phyloP scores from a whole-genome alignment of 345 rosid species.

The Raphanus sativus region DNA sequence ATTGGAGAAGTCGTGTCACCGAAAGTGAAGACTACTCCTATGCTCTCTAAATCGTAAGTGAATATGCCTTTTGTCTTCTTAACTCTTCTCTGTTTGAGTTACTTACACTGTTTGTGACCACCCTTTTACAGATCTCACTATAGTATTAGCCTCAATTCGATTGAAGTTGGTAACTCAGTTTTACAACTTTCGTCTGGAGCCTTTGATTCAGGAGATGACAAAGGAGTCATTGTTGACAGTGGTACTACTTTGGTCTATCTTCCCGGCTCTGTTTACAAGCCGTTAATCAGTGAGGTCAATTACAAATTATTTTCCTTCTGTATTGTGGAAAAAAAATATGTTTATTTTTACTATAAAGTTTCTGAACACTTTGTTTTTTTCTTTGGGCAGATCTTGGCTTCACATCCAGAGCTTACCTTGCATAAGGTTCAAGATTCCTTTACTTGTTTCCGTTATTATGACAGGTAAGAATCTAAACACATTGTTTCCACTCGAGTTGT shows the following conservation, averaged over 20 bases:
- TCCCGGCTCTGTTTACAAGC: slow-evolving; percentile 56
- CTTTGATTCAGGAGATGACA: slow-evolving; percentile 52
- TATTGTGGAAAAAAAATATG: not conserved
- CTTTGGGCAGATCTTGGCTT: slow-evolving; percentile 46
- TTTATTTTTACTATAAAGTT: not conserved
- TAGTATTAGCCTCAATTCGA: slow-evolving; percentile 63
- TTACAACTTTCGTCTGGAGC: slow-evolving; percentile 54
- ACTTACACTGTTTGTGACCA: not conserved
- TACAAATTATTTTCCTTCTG: not conserved
- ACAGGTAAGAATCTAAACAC: slow-evolving; percentile 50
- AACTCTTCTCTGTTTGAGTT: not conserved
- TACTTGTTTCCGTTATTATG: slow-evolving; percentile 55
- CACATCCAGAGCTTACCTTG: slow-evolving; percentile 53
- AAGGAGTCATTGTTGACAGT: slow-evolving; percentile 81
- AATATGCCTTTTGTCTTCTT: slow-evolving; percentile 13
- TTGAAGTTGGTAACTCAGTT: slow-evolving; percentile 60
- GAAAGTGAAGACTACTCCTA: slow-evolving; percentile 70
- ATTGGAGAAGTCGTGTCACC: slow-evolving; percentile 83
- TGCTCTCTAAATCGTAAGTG: slow-evolving; percentile 74
- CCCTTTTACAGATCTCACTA: slow-evolving; percentile 71
- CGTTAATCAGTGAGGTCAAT: slow-evolving; percentile 55
- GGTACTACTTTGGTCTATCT: slow-evolving; percentile 94
- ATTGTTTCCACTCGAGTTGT: not conserved
- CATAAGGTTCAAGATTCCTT: slow-evolving; percentile 62
- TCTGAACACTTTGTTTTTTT: slow-evolving; percentile 1